These are phyloP conservation scores for Boletellus dicymbophilus DNA, from an alignment of 1,284 basidiomycete species.

Conservation along the genomic window DNA sequence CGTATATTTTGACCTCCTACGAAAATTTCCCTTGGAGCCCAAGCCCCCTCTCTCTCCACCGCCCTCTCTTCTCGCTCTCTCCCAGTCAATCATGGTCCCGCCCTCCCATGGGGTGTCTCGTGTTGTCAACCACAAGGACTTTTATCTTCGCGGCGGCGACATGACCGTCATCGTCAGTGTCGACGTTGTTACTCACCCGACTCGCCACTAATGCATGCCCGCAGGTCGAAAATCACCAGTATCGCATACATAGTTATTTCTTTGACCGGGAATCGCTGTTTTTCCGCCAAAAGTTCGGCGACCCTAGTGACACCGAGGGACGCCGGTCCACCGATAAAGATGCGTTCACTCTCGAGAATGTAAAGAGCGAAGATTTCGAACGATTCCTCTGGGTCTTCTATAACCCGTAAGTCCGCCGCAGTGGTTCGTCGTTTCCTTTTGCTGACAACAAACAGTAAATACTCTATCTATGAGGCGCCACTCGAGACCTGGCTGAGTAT, in stretches of 20 bases:
- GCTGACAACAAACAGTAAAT: slow-evolving; percentile 40
- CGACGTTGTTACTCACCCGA: slow-evolving; percentile 4
- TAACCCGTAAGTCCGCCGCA: slow-evolving; percentile 50
- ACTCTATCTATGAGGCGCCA: slow-evolving; percentile 54
- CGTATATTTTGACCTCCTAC: slow-evolving; percentile 37
- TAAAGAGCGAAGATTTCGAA: slow-evolving; percentile 49
- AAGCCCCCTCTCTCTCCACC: slow-evolving; percentile 26
- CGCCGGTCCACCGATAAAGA: slow-evolving; percentile 42
- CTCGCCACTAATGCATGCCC: slow-evolving; percentile 10
- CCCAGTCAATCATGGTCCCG: slow-evolving; percentile 25
- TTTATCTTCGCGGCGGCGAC: slow-evolving; percentile 56
- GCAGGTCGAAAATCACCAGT: slow-evolving; percentile 49
- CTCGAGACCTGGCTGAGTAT: slow-evolving; percentile 54
- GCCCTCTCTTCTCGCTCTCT: slow-evolving; percentile 25
- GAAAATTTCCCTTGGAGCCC: slow-evolving; percentile 37
- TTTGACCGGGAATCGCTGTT: slow-evolving; percentile 58
- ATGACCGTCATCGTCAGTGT: slow-evolving; percentile 52
- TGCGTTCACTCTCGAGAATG: slow-evolving; percentile 46
- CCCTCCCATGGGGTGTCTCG: slow-evolving; percentile 27
- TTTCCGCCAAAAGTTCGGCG: slow-evolving; percentile 47
- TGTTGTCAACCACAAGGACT: slow-evolving; percentile 41
- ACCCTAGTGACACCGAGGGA: slow-evolving; percentile 34
- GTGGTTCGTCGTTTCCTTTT: neutral
- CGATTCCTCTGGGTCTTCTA: slow-evolving; percentile 65
- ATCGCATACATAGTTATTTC: slow-evolving; percentile 54